These are phyloP conservation scores for Rosa rugosa DNA, from an alignment of 306 rosid genomes.

Conservation along the genomic window DNA sequence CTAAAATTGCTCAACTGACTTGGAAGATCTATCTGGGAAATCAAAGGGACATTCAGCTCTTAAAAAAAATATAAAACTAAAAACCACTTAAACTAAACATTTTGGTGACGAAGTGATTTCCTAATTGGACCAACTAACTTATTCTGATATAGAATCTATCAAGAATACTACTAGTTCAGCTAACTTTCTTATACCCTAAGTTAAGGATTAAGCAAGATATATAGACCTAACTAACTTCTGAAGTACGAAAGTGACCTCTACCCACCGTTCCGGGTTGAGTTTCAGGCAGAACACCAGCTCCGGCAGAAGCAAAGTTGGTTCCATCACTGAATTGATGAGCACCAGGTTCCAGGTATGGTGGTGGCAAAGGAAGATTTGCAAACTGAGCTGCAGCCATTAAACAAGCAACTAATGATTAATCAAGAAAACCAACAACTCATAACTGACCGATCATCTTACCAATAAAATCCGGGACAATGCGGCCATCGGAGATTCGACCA, in stretches of 20 bases:
- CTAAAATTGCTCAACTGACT: slow-evolving; percentile 4
- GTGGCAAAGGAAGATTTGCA: slow-evolving; percentile 47
- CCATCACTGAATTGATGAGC: slow-evolving; percentile 36
- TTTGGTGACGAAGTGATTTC: background rate
- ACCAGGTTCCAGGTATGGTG: slow-evolving; percentile 49
- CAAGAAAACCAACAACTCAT: background rate
- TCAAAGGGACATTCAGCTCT: background rate
- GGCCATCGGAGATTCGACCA: slow-evolving; percentile 47
- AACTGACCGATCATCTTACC: slow-evolving; percentile 22
- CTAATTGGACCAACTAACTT: background rate
- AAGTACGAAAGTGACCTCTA: background rate
- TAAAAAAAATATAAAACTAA: background rate
- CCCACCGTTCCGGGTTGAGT: background rate
- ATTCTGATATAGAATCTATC: background rate
- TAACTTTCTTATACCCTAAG: background rate
- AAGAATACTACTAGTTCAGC: background rate
- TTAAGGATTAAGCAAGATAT: background rate
- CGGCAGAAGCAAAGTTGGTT: slow-evolving; percentile 64
- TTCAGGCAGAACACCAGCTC: slow-evolving; percentile 49
- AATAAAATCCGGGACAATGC: slow-evolving; percentile 44
- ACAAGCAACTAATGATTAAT: background rate
- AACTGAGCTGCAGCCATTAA: slow-evolving; percentile 48
- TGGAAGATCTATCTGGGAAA: background rate
- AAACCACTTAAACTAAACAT: background rate
- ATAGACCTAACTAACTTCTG: background rate